A percentile compares a stretch with the other conserved stretches of the same genome.
phyloP scores from a whole-genome alignment of 495 filamentous ascomycete species.

The Margaritispora aquatica region DNA sequence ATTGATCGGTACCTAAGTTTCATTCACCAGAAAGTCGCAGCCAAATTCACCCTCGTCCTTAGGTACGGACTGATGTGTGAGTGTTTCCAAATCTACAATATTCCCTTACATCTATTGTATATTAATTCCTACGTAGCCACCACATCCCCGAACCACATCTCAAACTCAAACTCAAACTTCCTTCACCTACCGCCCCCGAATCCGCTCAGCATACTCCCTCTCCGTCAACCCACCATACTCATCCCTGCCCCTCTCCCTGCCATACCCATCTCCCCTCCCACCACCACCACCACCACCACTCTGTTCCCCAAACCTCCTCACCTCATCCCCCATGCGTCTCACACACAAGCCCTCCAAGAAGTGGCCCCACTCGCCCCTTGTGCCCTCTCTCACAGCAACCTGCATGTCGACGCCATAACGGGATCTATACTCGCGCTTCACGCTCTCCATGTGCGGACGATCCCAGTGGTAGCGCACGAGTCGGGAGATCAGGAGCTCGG shows the following conservation, averaged over 20 bases:
- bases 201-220: too few relatives aligned
- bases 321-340: slow-evolving; percentile 45
- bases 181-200: too few relatives aligned
- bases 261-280: not conserved
- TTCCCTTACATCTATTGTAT: too few relatives aligned
- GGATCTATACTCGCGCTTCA: slow-evolving; percentile 65
- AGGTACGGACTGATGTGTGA: too few relatives aligned
- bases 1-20: too few relatives aligned
- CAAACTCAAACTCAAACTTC: too few relatives aligned
- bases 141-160: too few relatives aligned
- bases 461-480: slow-evolving; percentile 86
- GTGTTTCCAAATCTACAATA: too few relatives aligned
- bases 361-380: slow-evolving; percentile 43
- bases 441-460: slow-evolving; percentile 59
- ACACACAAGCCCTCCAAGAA: slow-evolving; percentile 48
- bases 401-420: slow-evolving; percentile 67
- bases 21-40: too few relatives aligned
- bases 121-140: too few relatives aligned
- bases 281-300: not conserved
- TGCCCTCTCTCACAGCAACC: slow-evolving; percentile 48
- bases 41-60: too few relatives aligned
- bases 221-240: too few relatives aligned
- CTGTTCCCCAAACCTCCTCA: slow-evolving; percentile 29
- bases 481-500: slow-evolving; percentile 76
- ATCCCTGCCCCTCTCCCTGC: not conserved